Percentiles rank a stretch among this genome's conserved stretches.
Conservation (phyloP, 805 yeast genomes). For the Candida maesae region DNA sequence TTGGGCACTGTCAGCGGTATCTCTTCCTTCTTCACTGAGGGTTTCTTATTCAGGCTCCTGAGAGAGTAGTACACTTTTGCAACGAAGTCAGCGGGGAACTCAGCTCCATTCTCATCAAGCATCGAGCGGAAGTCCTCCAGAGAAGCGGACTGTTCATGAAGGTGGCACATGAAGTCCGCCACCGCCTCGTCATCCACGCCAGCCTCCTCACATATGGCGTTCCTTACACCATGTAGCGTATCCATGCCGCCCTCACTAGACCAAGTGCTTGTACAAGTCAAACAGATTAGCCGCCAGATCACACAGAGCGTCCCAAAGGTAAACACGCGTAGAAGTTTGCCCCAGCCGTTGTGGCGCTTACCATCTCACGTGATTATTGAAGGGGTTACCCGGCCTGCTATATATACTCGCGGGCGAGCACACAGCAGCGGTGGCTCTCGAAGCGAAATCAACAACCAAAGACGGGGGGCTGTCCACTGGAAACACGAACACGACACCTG, state of each 20-base stretch:
- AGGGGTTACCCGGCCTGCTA: background rate
- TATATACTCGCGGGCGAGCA: too few relatives aligned
- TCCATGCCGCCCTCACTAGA: too few relatives aligned
- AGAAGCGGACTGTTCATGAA: slow-evolving; percentile 32
- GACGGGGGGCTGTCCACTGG: too few relatives aligned
- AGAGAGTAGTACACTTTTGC: slow-evolving; percentile 15
- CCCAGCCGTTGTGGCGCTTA: background rate
- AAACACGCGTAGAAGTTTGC: background rate
- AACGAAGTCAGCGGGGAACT: slow-evolving; percentile 29
- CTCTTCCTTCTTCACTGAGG: slow-evolving; percentile 6
- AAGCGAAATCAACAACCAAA: background rate
- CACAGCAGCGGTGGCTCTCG: too few relatives aligned
- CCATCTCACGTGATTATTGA: too few relatives aligned
- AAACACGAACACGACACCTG: too few relatives aligned
- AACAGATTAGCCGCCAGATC: background rate
- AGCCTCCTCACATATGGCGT: slow-evolving; percentile 21
- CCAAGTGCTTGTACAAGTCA: background rate
- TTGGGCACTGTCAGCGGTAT: background rate
- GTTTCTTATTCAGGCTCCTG: slow-evolving; percentile 9
- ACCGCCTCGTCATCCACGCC: slow-evolving; percentile 41
- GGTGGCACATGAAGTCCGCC: slow-evolving; percentile 43
- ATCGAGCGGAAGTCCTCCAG: slow-evolving; percentile 33
- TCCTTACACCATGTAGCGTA: slow-evolving; percentile 8
- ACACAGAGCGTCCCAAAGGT: background rate
- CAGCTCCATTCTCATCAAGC: slow-evolving; percentile 43